A percentile compares a stretch with the other conserved stretches of the same genome.
Conservation (phyloP, 768 basidiomycete species). For the Sutorius australiensis region DNA sequence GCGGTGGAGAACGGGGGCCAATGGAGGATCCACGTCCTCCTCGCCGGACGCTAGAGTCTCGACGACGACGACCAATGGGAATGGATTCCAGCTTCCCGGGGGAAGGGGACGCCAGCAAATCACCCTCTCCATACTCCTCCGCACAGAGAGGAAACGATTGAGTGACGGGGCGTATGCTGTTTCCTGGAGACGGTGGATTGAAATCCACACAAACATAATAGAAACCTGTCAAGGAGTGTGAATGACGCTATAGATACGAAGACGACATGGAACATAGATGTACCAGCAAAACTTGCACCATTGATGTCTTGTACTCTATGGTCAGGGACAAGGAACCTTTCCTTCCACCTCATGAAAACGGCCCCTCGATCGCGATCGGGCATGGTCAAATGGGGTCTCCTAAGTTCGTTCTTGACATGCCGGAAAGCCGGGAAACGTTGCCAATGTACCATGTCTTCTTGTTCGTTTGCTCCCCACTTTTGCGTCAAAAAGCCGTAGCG, state of each 20-base stretch:
- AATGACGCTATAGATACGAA: conserved; percentile 6
- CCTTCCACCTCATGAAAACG: conserved; percentile 97
- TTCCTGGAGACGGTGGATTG: conserved; percentile 53
- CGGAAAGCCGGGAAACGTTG: conserved; percentile 88
- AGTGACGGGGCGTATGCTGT: conserved; percentile 32
- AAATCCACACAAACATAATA: conserved; percentile 96
- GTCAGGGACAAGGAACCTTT: conserved; percentile 93
- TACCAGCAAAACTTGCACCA: conserved; percentile 93
- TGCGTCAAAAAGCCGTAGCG: conserved; percentile 89
- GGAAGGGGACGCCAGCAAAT: conserved; percentile 30
- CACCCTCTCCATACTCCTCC: conserved; percentile 26
- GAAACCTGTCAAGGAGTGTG: conserved; percentile 54
- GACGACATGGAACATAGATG: conserved; percentile 25
- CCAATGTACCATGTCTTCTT: conserved; percentile 95
- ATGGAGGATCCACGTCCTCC: conserved; percentile 45
- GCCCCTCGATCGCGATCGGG: conserved; percentile 72
- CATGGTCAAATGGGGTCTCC: conserved; percentile 74
- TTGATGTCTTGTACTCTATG: conserved; percentile 91
- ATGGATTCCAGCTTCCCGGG: conserved; percentile 37
- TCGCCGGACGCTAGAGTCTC: conserved; percentile 47
- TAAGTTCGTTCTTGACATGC: conserved; percentile 74
- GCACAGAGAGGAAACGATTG: conserved; percentile 35
- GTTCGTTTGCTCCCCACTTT: conserved; percentile 87
- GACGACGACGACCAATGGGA: conserved; percentile 34
- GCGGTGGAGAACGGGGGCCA: conserved; percentile 43